Percentiles rank a stretch among this genome's conserved stretches.
Conservation (phyloP, 164 flowering plant genomes). For the Akebia trifoliata region DNA sequence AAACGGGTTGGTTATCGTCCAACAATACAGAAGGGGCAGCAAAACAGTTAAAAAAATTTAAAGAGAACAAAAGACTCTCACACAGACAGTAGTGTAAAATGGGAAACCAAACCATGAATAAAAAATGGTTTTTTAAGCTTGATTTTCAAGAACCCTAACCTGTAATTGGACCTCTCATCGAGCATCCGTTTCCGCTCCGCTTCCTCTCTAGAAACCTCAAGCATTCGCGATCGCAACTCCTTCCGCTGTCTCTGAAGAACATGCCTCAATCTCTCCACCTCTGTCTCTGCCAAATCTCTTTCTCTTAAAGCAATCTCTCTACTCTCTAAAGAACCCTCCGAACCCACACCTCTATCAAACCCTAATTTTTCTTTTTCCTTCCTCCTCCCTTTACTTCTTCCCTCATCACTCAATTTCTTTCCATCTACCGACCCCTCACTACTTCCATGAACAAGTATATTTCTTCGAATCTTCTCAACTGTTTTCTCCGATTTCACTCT, state of each 20-base stretch:
- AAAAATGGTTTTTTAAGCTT: too few relatives aligned
- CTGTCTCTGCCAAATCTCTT: slow-evolving; percentile 81
- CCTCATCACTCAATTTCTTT: slow-evolving; percentile 26
- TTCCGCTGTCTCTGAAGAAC: slow-evolving; percentile 75
- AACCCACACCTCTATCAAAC: slow-evolving; percentile 21
- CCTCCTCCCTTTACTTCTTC: slow-evolving; percentile 35
- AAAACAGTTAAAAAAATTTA: too few relatives aligned
- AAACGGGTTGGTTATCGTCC: too few relatives aligned
- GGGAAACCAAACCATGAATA: too few relatives aligned
- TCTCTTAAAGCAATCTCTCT: slow-evolving; percentile 74
- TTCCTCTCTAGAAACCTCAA: slow-evolving; percentile 92
- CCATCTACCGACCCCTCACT: slow-evolving; percentile 17
- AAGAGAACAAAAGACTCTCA: too few relatives aligned
- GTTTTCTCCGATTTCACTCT: slow-evolving; percentile 95
- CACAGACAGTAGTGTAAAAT: too few relatives aligned
- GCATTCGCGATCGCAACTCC: slow-evolving; percentile 79
- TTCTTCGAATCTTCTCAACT: slow-evolving; percentile 69
- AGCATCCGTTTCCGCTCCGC: slow-evolving; percentile 92
- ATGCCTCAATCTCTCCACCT: slow-evolving; percentile 82
- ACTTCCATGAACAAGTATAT: slow-evolving; percentile 82
- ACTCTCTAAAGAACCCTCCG: slow-evolving; percentile 35
- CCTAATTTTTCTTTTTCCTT: slow-evolving; percentile 27
- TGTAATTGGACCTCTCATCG: slow-evolving; percentile 78
- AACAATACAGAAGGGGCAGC: too few relatives aligned
- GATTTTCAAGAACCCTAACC: too few relatives aligned